A percentile compares a stretch with the other conserved stretches of the same genome.
These are phyloP conservation scores for Phyllostachys edulis DNA, from an alignment of 176 grass and related monocot species.

Conservation along the genomic window DNA sequence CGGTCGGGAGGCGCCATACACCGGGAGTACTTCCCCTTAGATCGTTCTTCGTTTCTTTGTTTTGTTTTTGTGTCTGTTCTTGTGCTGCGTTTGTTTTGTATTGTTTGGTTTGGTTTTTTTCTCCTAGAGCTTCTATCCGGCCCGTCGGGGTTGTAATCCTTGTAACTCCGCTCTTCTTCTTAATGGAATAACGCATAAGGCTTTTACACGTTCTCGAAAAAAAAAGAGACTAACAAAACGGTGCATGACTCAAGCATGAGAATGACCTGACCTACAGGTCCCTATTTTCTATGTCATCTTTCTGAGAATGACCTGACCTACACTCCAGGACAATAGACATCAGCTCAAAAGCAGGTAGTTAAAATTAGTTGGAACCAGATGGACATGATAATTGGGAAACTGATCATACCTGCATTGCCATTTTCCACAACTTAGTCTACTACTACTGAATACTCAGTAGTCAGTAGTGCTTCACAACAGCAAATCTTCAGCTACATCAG, in stretches of 20 bases:
- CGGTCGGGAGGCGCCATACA: too few species aligned
- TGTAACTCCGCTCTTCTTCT: too few species aligned
- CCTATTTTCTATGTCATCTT: slow-evolving; percentile 16
- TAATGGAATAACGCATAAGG: too few species aligned
- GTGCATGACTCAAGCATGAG: slow-evolving; percentile 13
- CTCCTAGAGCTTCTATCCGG: too few species aligned
- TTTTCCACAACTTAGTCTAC: neutral
- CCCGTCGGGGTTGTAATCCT: too few species aligned
- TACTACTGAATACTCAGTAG: neutral
- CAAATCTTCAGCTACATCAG: neutral
- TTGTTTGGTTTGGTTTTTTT: too few species aligned
- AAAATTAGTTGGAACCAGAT: slow-evolving; percentile 40
- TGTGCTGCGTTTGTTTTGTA: too few species aligned
- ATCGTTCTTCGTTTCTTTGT: too few species aligned
- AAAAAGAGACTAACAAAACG: neutral
- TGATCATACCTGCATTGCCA: slow-evolving; percentile 7
- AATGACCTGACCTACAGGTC: slow-evolving; percentile 27
- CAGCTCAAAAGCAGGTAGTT: slow-evolving; percentile 40
- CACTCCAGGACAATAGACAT: slow-evolving; percentile 25
- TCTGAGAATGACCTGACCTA: slow-evolving; percentile 39
- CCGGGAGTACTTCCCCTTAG: too few species aligned
- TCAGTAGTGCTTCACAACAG: neutral
- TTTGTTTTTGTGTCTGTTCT: too few species aligned
- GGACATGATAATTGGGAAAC: neutral
- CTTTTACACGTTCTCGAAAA: too few species aligned